Evolutionary conservation across 2,329 filamentous ascomycete genomes (phyloP), one percentile per base, ranked within the genome.

Genomic region (Pezicula carpinea): DNA sequence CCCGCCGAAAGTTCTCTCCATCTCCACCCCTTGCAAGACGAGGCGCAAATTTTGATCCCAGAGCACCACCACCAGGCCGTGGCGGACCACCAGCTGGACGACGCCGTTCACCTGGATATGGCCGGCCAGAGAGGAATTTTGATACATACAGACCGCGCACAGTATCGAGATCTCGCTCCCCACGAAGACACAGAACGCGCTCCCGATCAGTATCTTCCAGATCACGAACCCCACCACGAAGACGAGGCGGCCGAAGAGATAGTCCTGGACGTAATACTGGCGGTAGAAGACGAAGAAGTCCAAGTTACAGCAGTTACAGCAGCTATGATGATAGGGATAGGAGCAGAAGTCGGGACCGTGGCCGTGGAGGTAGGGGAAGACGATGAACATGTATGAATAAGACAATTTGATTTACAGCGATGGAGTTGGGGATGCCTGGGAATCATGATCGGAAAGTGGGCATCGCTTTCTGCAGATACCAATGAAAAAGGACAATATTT

Each of bases 1-100:
- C 63, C 5, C 61, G 61, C 17, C 60, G 62, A 42, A 89, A 89
- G 58, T 88, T 96, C 60, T 91, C 88, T 6, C 82, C 82, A 15
- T 82, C 86, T 39, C 91, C 91, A 14, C 89, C 89, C 1, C 79
- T 79, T 5, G 81, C 85, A 43, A 79, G 84, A 43, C 78, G 79
- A 42, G 77, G 79, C 49, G 76, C 75, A 48, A 78, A 79, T 53
- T 77, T 82, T 57, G 73, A 80, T 61, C 72, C 82, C 49, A 67
- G 79, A 61, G 70, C 48, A 15, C 54, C 57, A 21, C 50, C 51
- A 23, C 15, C 51, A 7, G 50, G 51, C 7, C 50, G 34, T 32
- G 54, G 58, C 42, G 54, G 55, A 10, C 56, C 53, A 42, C 57
- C 60, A 22, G 46, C 54, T 33, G 44, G 50, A 10, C 53, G 57